Evolutionary conservation across 768 basidiomycete genomes (phyloP).

Genomic region (Mrakia hoshinonis): DNA sequence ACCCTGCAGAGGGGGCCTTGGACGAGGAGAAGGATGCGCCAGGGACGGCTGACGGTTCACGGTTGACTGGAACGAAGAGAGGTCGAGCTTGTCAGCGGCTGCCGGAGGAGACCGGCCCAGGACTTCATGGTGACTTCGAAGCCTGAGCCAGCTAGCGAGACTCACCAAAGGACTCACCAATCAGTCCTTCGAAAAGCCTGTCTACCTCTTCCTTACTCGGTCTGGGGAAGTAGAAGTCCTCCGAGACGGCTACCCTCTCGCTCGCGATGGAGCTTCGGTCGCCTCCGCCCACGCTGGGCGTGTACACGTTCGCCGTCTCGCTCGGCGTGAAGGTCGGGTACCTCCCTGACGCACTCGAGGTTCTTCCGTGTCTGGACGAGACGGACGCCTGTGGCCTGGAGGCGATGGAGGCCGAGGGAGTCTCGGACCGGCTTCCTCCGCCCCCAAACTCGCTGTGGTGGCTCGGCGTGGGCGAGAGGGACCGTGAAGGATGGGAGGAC

Average conservation of each 20-base stretch:
- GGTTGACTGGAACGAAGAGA: constrained; percentile 25
- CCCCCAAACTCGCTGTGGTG: constrained; percentile 14
- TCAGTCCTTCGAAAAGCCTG: constrained; percentile 66
- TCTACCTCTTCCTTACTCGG: constrained; percentile 75
- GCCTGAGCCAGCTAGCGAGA: too few relatives aligned
- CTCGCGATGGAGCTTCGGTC: constrained; percentile 9
- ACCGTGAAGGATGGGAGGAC: neutral
- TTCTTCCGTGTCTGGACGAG: constrained; percentile 16
- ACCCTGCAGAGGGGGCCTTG: neutral
- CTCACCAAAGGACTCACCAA: constrained; percentile 37
- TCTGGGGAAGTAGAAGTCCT: constrained; percentile 61
- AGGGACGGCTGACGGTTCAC: constrained; percentile 40
- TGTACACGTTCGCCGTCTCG: constrained; percentile 37
- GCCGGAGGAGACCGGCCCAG: constrained; percentile 39
- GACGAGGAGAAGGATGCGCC: constrained; percentile 49
- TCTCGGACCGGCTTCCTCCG: neutral
- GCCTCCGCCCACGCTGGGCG: constrained; percentile 27
- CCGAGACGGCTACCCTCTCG: constrained; percentile 31
- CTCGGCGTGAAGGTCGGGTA: constrained; percentile 44
- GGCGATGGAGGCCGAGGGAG: constrained; percentile 8
- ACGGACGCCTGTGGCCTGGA: constrained; percentile 10
- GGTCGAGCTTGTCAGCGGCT: constrained; percentile 6
- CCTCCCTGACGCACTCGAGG: constrained; percentile 32
- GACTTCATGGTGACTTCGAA: constrained; percentile 59
- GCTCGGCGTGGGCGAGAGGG: neutral